These are phyloP conservation scores for Tuber calosporum DNA, from an alignment of 495 filamentous ascomycete genomes.

Conservation along the genomic window DNA sequence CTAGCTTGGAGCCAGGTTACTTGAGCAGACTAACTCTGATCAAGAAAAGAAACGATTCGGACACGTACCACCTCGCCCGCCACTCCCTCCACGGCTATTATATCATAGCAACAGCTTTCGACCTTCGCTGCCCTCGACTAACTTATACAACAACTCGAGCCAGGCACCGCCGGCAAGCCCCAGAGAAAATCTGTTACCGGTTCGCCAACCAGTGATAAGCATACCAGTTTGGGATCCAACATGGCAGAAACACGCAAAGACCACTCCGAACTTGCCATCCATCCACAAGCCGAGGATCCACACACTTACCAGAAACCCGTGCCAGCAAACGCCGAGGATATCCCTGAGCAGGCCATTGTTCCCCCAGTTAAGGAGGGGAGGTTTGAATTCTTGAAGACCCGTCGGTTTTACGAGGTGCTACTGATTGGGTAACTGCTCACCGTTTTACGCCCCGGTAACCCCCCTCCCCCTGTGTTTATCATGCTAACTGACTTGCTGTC, in stretches of 20 bases:
- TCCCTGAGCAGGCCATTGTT: background rate
- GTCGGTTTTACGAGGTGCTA: slow-evolving; percentile 79
- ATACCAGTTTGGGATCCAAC: background rate
- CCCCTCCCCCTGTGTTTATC: slow-evolving; percentile 5
- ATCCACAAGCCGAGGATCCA: slow-evolving; percentile 3
- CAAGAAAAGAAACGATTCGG: background rate
- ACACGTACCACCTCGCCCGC: background rate
- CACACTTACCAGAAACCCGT: background rate
- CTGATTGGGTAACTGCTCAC: slow-evolving; percentile 57
- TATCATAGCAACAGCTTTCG: too few species aligned
- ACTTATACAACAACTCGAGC: background rate
- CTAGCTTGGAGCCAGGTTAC: slow-evolving; percentile 5
- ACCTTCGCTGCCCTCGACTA: background rate
- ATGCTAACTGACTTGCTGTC: slow-evolving; percentile 6
- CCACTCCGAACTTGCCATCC: background rate
- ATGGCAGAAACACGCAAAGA: slow-evolving; percentile 8
- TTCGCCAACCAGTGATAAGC: background rate
- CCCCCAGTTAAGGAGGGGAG: slow-evolving; percentile 13
- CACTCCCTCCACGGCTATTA: too few species aligned
- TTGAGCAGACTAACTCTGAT: background rate
- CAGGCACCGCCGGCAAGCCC: background rate
- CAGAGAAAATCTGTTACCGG: background rate
- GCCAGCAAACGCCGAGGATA: background rate
- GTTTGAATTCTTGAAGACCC: slow-evolving; percentile 74
- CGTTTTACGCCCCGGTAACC: background rate